Evolutionary conservation across 2,329 filamentous ascomycete genomes (phyloP).

Genomic region (Trichoderma harzianum): DNA sequence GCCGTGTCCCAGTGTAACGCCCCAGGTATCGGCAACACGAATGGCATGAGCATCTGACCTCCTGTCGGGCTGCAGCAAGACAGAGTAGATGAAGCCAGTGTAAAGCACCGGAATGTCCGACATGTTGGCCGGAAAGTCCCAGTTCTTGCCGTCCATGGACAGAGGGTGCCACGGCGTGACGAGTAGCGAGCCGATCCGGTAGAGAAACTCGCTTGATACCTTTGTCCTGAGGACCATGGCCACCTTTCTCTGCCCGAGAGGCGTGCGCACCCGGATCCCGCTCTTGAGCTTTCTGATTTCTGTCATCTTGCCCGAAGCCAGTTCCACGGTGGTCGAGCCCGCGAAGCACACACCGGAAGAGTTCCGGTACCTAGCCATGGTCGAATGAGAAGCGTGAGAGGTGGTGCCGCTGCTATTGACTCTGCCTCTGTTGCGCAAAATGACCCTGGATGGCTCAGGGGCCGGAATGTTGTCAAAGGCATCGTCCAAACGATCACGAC

Average conservation of each 20-base stretch:
- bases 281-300: slow-evolving; percentile 43
- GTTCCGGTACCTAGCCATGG: slow-evolving; percentile 45
- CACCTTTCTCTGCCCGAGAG: slow-evolving; percentile 46
- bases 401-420: not conserved
- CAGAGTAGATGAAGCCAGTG: slow-evolving; percentile 53
- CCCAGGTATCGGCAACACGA: slow-evolving; percentile 45
- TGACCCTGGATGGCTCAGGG: slow-evolving; percentile 37
- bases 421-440: not conserved
- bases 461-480: slow-evolving; percentile 48
- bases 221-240: slow-evolving; percentile 49
- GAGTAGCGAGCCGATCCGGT: slow-evolving; percentile 43
- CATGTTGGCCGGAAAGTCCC: slow-evolving; percentile 46
- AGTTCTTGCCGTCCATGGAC: slow-evolving; percentile 35
- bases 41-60: slow-evolving; percentile 49
- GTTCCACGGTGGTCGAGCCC: slow-evolving; percentile 43
- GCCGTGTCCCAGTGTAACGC: slow-evolving; percentile 59
- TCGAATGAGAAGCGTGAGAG: not conserved
- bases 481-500: slow-evolving; percentile 46
- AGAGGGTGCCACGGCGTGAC: slow-evolving; percentile 62
- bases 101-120: slow-evolving; percentile 37
- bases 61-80: slow-evolving; percentile 48
- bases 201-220: slow-evolving; percentile 41
- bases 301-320: slow-evolving; percentile 40
- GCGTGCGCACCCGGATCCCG: slow-evolving; percentile 50
- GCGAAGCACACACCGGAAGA: slow-evolving; percentile 50